Evolutionary conservation across 164 flowering plant genomes (phyloP).

Genomic region (Brasenia schreberi): DNA sequence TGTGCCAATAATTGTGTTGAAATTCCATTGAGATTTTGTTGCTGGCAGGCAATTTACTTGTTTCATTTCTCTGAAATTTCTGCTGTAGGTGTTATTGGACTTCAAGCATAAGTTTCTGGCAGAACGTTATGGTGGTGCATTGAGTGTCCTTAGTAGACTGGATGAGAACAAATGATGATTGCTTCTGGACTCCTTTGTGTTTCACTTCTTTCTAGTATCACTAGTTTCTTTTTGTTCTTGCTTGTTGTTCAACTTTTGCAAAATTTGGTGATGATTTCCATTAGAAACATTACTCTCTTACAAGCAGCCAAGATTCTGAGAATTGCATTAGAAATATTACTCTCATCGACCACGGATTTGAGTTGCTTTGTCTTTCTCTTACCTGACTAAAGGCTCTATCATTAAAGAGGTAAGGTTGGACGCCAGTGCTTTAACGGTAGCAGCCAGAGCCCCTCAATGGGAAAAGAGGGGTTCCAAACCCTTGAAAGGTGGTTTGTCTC

Average conservation of each 20-base stretch:
- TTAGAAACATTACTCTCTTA: neutral
- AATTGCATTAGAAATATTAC: neutral
- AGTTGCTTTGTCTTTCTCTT: too few species aligned
- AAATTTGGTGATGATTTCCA: neutral
- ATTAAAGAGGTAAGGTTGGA: too few species aligned
- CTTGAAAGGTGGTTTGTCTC: too few species aligned
- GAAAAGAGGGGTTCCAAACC: too few species aligned
- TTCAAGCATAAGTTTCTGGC: neutral
- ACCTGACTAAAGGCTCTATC: too few species aligned
- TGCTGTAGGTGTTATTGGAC: constrained; percentile 1
- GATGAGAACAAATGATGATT: neutral
- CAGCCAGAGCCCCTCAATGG: too few species aligned
- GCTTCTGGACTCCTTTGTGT: neutral
- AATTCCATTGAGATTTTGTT: neutral
- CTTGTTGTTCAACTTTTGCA: neutral
- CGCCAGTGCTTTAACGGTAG: too few species aligned
- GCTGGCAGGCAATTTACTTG: neutral
- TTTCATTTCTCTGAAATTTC: neutral
- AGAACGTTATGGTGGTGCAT: neutral
- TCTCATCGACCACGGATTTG: too few species aligned
- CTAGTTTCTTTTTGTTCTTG: neutral
- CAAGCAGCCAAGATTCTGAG: neutral
- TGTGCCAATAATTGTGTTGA: neutral
- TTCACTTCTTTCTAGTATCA: neutral
- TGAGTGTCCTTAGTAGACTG: neutral